Evolutionary conservation across 1,139 yeast species (phyloP).

Genomic region (Kurtzmaniella quercitrusa): DNA sequence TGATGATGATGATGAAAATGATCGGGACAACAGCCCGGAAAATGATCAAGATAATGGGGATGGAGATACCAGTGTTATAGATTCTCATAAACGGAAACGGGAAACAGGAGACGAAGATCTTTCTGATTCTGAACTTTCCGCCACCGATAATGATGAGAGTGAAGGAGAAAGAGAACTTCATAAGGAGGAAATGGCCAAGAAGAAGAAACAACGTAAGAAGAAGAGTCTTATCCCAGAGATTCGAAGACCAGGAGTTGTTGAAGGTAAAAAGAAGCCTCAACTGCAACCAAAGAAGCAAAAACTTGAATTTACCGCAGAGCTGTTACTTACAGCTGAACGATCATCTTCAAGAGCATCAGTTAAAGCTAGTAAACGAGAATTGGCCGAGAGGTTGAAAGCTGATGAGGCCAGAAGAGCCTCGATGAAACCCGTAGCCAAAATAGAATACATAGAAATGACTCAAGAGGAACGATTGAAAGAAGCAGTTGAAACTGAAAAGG

Average conservation of each 20-base stretch:
- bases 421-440: constrained; percentile 38
- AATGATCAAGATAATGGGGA: constrained; percentile 13
- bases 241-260: constrained; percentile 43
- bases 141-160: constrained; percentile 51
- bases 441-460: constrained; percentile 54
- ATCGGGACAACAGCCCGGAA: too few relatives aligned
- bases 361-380: constrained; percentile 70
- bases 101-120: constrained; percentile 40
- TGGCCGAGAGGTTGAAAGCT: constrained; percentile 67
- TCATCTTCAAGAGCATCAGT: constrained; percentile 79
- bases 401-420: constrained; percentile 65
- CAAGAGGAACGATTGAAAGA: constrained; percentile 84
- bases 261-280: constrained; percentile 81
- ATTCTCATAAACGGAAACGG: constrained; percentile 8
- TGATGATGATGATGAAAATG: constrained; percentile 14
- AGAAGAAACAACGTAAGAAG: constrained; percentile 35
- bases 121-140: constrained; percentile 52
- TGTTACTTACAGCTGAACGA: constrained; percentile 52
- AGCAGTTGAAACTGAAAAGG: constrained; percentile 81
- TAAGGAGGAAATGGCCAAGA: constrained; percentile 43
- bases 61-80: constrained; percentile 13
- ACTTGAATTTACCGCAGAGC: constrained; percentile 36
- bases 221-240: constrained; percentile 42
- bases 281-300: constrained; percentile 33
- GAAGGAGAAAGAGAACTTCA: constrained; percentile 67